Conservation (phyloP, 176 grass and related monocot genomes). For the Alloteropsis semialata region DNA sequence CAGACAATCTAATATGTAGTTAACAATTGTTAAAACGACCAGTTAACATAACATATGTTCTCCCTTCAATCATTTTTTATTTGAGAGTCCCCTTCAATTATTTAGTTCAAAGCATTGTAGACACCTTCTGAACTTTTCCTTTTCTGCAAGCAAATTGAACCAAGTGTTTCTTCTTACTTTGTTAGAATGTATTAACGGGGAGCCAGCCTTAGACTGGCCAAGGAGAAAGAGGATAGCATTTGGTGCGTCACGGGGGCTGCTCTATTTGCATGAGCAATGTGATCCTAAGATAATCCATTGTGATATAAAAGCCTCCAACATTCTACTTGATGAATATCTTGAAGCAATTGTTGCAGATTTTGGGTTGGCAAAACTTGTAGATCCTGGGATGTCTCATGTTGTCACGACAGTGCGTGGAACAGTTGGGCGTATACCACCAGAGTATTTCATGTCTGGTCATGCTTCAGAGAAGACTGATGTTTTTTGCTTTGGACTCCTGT, state of each 20-base stretch:
- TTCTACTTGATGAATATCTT: slow-evolving; percentile 78
- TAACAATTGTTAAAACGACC: neutral
- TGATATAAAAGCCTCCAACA: slow-evolving; percentile 85
- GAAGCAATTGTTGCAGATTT: slow-evolving; percentile 88
- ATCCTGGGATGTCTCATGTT: slow-evolving; percentile 67
- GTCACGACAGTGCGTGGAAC: slow-evolving; percentile 60
- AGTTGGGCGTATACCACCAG: slow-evolving; percentile 72
- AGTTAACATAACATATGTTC: neutral
- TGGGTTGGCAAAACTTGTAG: slow-evolving; percentile 75
- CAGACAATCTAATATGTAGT: neutral
- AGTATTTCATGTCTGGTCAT: slow-evolving; percentile 44
- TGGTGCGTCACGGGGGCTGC: slow-evolving; percentile 55
- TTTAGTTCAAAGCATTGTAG: neutral
- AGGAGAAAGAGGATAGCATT: slow-evolving; percentile 73
- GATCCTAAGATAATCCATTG: slow-evolving; percentile 85
- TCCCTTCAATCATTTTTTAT: neutral
- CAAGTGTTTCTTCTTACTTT: slow-evolving; percentile 14
- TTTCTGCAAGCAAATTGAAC: neutral
- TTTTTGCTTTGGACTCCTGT: slow-evolving; percentile 70
- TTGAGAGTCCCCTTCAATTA: neutral
- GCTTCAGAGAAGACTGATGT: slow-evolving; percentile 89
- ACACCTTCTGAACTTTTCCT: neutral
- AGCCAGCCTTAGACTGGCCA: slow-evolving; percentile 74
- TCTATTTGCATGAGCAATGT: slow-evolving; percentile 83
- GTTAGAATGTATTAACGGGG: slow-evolving; percentile 56